These are phyloP conservation scores for Casuarina equisetifolia DNA, from an alignment of 306 rosid species.

Conservation along the genomic window DNA sequence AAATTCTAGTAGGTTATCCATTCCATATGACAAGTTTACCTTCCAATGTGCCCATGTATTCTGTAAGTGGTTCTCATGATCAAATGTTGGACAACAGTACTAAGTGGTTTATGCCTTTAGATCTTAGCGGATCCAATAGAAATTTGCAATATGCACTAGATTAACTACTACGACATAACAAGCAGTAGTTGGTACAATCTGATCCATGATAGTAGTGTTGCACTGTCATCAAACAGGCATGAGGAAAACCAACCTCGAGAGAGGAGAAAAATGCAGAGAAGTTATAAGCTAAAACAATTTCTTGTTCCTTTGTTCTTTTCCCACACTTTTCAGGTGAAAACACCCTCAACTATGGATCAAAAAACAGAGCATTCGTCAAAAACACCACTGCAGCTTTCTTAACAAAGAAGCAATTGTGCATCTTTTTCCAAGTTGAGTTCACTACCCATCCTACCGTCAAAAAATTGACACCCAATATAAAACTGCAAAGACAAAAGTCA, in stretches of 20 bases:
- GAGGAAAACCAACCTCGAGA: neutral
- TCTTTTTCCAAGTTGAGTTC: neutral
- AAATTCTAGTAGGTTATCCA: conserved; percentile 18
- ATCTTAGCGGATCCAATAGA: neutral
- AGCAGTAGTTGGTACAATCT: neutral
- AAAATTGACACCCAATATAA: neutral
- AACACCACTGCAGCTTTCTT: neutral
- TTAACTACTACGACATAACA: neutral
- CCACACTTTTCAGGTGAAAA: neutral
- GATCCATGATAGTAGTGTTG: neutral
- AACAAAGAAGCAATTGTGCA: neutral
- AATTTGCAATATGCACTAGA: neutral
- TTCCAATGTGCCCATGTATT: neutral
- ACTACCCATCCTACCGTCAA: conserved; percentile 1
- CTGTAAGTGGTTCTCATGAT: neutral
- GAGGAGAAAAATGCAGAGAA: neutral
- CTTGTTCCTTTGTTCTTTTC: neutral
- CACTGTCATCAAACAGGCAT: neutral
- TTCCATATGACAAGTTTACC: conserved; percentile 29
- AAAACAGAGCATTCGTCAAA: neutral
- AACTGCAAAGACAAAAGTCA: conserved; percentile 1
- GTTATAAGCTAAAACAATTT: neutral
- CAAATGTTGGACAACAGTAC: conserved; percentile 7
- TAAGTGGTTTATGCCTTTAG: neutral
- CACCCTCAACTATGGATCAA: neutral